These are phyloP conservation scores for Mortierella sp. DNA, from an alignment of 371 early-diverging fungal genomes.

Conservation along the genomic window DNA sequence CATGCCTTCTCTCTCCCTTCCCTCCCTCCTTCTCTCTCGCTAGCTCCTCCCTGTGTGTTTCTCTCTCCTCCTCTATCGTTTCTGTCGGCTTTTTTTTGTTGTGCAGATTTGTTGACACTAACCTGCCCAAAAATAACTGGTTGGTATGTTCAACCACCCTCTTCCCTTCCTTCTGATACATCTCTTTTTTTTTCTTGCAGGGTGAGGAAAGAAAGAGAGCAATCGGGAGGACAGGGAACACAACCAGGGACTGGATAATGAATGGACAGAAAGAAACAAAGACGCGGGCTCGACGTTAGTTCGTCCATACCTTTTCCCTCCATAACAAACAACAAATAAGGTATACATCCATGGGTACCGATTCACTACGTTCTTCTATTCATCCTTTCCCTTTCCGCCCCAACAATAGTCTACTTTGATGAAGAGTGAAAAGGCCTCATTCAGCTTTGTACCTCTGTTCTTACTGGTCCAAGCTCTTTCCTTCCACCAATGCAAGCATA, in stretches of 20 bases:
- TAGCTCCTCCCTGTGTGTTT: not conserved
- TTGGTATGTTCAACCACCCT: not conserved
- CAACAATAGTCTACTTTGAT: not conserved
- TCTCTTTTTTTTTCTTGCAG: not conserved
- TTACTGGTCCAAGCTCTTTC: not conserved
- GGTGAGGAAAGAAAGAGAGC: not conserved
- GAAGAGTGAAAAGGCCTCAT: not conserved
- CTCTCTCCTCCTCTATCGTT: not conserved
- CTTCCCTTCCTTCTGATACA: not conserved
- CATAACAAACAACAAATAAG: no score
- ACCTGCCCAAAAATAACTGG: not conserved
- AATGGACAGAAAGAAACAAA: not conserved
- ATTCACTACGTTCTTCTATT: not conserved
- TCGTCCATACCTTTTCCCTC: not conserved
- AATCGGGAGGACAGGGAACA: not conserved
- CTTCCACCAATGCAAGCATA: not conserved
- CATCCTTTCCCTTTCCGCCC: not conserved
- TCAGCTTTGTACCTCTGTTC: not conserved
- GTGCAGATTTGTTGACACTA: conserved; percentile 6
- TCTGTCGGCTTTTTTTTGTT: not conserved
- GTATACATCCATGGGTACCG: no score
- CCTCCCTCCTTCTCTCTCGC: not conserved
- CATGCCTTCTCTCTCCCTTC: not conserved
- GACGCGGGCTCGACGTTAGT: conserved; percentile 9
- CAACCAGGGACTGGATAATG: no score